A percentile compares a stretch with the other conserved stretches of the same genome.
phyloP scores from a whole-genome alignment of 2,329 filamentous ascomycete species.

The Fusarium sp. region DNA sequence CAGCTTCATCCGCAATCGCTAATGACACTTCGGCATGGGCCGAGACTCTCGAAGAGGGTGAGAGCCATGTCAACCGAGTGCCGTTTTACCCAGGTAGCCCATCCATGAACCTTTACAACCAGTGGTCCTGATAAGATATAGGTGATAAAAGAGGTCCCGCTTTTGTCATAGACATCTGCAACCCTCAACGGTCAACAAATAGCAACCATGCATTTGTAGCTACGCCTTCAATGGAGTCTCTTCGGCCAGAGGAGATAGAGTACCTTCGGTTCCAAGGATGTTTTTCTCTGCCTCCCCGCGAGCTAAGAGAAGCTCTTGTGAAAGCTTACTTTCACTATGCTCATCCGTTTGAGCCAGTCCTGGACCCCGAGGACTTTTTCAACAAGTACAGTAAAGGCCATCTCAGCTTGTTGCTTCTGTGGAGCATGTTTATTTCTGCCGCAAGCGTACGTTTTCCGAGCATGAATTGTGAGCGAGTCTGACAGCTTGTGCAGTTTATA shows the following conservation, averaged over 20 bases:
- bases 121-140: neutral
- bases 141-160: constrained; percentile 7
- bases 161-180: constrained; percentile 13
- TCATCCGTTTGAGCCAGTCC: constrained; percentile 40
- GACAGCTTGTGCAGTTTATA: constrained; percentile 7
- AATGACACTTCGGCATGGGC: neutral
- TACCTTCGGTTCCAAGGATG: constrained; percentile 28
- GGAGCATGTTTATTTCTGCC: constrained; percentile 48
- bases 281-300: constrained; percentile 27
- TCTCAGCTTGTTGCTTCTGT: constrained; percentile 38
- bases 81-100: neutral
- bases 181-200: neutral
- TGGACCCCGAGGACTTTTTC: constrained; percentile 39
- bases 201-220: neutral
- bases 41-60: neutral
- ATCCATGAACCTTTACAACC: no score
- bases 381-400: constrained; percentile 17
- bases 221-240: neutral
- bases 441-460: constrained; percentile 44
- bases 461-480: neutral
- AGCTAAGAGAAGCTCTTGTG: constrained; percentile 28
- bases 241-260: constrained; percentile 15
- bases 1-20: neutral
- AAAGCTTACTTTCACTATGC: constrained; percentile 42
- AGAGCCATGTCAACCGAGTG: neutral